A percentile compares a stretch with the other conserved stretches of the same genome.
These are phyloP conservation scores for Phytopythium montanum DNA, from an alignment of 352 stramenopile genomes.

Conservation along the genomic window DNA sequence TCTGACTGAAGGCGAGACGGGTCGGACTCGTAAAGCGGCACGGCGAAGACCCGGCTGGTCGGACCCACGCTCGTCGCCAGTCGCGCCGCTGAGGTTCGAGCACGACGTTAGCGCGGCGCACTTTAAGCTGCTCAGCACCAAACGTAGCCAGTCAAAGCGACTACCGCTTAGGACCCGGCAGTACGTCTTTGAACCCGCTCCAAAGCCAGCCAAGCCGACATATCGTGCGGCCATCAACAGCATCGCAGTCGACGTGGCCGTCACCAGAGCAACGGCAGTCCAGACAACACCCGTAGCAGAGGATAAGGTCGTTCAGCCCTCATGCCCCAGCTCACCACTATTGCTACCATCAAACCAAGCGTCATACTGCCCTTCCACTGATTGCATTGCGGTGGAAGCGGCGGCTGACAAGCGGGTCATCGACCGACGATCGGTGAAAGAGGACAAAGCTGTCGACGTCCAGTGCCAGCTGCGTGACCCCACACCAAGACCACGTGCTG, in stretches of 20 bases:
- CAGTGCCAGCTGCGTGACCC: slow-evolving; percentile 1
- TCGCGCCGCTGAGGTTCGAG: background rate
- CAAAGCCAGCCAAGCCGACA: background rate
- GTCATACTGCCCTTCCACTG: background rate
- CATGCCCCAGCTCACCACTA: background rate
- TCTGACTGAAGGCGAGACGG: background rate
- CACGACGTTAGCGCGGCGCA: background rate
- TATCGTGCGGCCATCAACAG: background rate
- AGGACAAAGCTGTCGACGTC: background rate
- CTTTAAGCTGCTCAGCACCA: background rate
- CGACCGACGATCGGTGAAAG: background rate
- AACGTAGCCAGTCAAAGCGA: background rate
- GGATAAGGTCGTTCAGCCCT: background rate
- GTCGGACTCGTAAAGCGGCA: background rate
- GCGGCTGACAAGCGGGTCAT: background rate
- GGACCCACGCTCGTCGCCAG: background rate
- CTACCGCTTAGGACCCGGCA: background rate
- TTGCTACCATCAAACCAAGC: background rate
- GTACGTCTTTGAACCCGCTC: slow-evolving; percentile 2
- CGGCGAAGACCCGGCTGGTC: background rate
- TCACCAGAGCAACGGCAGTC: background rate
- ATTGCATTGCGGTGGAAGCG: background rate
- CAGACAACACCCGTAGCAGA: background rate
- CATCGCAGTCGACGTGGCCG: background rate
- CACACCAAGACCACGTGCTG: background rate